These are phyloP conservation scores for Coprinopsis marcescibilis DNA, from an alignment of 768 basidiomycete species.

Conservation along the genomic window DNA sequence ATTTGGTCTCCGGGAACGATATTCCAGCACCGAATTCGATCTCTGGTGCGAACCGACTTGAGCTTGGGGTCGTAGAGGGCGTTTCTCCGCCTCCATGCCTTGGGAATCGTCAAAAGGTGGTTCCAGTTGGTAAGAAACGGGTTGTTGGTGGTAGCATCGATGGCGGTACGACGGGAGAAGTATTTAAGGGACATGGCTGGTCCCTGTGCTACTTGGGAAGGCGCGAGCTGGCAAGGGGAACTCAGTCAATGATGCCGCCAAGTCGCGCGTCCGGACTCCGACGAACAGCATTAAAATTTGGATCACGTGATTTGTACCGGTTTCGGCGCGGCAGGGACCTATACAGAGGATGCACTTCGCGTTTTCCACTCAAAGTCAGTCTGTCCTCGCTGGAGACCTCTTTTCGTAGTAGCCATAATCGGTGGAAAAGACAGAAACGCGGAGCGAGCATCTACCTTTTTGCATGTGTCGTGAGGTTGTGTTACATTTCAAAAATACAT, in stretches of 20 bases:
- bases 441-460: too few species aligned
- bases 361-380: too few species aligned
- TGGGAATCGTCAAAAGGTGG: slow-evolving; percentile 59
- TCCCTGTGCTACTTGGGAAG: neutral
- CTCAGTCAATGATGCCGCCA: too few species aligned
- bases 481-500: slow-evolving; percentile 1
- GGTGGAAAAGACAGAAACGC: too few species aligned
- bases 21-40: slow-evolving; percentile 84
- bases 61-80: slow-evolving; percentile 38
- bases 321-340: too few species aligned
- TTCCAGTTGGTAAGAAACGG: slow-evolving; percentile 64
- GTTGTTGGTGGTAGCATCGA: slow-evolving; percentile 42
- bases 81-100: slow-evolving; percentile 40
- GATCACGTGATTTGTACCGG: slow-evolving; percentile 2
- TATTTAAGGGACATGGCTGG: slow-evolving; percentile 25
- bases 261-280: neutral
- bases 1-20: slow-evolving; percentile 81
- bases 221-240: neutral
- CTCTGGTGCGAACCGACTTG: slow-evolving; percentile 55
- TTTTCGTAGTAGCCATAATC: too few species aligned
- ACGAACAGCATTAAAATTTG: slow-evolving; percentile 6
- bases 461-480: too few species aligned
- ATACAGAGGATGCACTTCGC: too few species aligned
- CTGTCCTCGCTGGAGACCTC: too few species aligned
- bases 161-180: slow-evolving; percentile 31